These are phyloP conservation scores for Saturnispora kantuleensis DNA, from an alignment of 805 yeast species.

Conservation along the genomic window DNA sequence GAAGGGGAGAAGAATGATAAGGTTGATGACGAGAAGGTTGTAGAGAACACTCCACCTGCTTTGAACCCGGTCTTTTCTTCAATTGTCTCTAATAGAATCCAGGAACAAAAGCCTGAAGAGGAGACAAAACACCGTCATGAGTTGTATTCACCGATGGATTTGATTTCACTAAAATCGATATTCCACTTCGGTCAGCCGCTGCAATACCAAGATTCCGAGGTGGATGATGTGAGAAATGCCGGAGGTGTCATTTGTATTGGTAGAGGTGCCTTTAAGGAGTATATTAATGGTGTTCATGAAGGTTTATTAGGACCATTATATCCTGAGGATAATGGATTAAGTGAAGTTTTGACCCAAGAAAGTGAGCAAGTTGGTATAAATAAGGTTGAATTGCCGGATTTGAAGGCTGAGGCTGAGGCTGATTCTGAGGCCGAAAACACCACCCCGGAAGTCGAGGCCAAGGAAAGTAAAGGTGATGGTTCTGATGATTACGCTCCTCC, in stretches of 20 bases:
- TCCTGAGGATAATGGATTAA: constrained; percentile 19
- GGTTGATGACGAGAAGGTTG: background rate
- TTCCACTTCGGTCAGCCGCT: constrained; percentile 13
- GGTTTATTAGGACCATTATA: constrained; percentile 88
- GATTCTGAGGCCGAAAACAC: background rate
- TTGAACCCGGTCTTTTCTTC: constrained; percentile 9
- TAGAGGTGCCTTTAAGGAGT: constrained; percentile 93
- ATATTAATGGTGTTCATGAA: constrained; percentile 82
- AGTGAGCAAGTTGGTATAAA: constrained; percentile 26
- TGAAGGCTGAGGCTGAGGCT: constrained; percentile 1
- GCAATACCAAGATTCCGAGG: constrained; percentile 37
- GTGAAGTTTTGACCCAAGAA: constrained; percentile 17
- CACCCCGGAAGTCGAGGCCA: constrained; percentile 27
- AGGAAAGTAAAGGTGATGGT: constrained; percentile 16
- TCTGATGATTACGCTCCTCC: constrained; percentile 31
- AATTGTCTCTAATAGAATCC: constrained; percentile 5
- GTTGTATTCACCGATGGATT: constrained; percentile 33
- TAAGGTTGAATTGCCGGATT: constrained; percentile 5
- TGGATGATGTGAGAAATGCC: constrained; percentile 33
- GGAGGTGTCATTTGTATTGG: constrained; percentile 93
- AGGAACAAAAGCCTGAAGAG: constrained; percentile 10
- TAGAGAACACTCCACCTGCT: constrained; percentile 7
- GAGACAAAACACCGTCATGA: constrained; percentile 26
- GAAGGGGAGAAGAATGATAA: background rate
- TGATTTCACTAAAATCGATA: constrained; percentile 46